phyloP scores from a whole-genome alignment of 2,329 filamentous ascomycete species.

The Biscogniauxia mediterranea region DNA sequence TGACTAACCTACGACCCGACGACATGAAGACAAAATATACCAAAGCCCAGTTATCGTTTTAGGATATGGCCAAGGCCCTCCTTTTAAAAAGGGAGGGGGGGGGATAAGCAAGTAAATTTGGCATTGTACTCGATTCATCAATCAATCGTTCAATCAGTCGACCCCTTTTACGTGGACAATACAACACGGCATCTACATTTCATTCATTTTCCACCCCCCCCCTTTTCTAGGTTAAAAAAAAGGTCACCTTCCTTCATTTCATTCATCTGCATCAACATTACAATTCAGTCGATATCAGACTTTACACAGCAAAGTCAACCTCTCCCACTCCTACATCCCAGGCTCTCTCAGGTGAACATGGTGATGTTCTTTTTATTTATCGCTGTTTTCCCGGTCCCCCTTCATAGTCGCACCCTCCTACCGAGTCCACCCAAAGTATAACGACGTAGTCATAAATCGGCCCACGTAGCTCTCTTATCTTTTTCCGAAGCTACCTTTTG shows the following conservation, averaged over 20 bases:
- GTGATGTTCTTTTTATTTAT: constrained; percentile 6
- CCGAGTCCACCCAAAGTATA: constrained; percentile 5
- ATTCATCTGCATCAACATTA: constrained; percentile 9
- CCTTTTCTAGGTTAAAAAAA: no score
- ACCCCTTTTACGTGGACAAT: no score
- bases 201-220: no score
- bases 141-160: no score
- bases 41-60: no score
- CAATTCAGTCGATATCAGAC: background rate
- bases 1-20: no score
- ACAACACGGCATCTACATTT: no score
- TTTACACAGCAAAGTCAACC: constrained; percentile 4
- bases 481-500: constrained; percentile 3
- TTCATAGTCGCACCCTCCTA: constrained; percentile 1
- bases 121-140: no score
- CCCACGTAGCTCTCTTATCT: constrained; percentile 4
- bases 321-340: constrained; percentile 6
- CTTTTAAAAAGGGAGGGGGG: no score
- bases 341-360: constrained; percentile 7
- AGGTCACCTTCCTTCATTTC: background rate
- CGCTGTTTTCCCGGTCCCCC: background rate
- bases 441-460: constrained; percentile 10
- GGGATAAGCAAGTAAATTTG: no score
- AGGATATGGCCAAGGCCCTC: no score
- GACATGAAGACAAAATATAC: no score